phyloP scores from a whole-genome alignment of 192 early-diverging fungal species.

The Coemansia sp. region DNA sequence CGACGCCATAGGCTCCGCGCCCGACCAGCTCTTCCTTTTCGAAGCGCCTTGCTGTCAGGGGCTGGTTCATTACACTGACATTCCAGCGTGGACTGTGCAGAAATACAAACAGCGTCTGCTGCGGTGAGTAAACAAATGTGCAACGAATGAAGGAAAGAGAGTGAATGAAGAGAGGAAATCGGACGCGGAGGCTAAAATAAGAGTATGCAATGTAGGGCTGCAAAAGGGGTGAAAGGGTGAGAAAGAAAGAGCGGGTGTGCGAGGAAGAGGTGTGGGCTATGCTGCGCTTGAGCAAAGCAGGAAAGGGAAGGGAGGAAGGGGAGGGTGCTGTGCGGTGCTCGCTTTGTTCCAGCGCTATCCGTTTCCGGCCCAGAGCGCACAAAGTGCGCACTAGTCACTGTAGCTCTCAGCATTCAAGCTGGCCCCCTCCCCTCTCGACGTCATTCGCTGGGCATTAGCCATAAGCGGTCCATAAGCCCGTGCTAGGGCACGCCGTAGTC shows the following conservation, averaged over 20 bases:
- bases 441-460: no score
- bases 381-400: no score
- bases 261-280: background rate
- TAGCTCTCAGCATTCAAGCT: no score
- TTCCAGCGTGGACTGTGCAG: conserved; percentile 10
- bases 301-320: background rate
- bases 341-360: no score
- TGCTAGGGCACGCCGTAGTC: no score
- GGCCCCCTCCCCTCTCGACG: no score
- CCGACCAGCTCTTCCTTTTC: conserved; percentile 51
- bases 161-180: background rate
- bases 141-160: background rate
- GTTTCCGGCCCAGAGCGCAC: no score
- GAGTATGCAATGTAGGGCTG: no score
- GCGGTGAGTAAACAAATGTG: no score
- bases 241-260: background rate
- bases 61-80: conserved; percentile 37
- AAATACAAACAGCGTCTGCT: background rate
- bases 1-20: conserved; percentile 50
- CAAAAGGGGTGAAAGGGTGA: background rate
- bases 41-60: conserved; percentile 46
- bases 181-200: no score
- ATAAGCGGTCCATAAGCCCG: no score
- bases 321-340: background rate
- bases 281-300: background rate